Evolutionary conservation across 768 basidiomycete species (phyloP).

Genomic region (Boletellus sp.): DNA sequence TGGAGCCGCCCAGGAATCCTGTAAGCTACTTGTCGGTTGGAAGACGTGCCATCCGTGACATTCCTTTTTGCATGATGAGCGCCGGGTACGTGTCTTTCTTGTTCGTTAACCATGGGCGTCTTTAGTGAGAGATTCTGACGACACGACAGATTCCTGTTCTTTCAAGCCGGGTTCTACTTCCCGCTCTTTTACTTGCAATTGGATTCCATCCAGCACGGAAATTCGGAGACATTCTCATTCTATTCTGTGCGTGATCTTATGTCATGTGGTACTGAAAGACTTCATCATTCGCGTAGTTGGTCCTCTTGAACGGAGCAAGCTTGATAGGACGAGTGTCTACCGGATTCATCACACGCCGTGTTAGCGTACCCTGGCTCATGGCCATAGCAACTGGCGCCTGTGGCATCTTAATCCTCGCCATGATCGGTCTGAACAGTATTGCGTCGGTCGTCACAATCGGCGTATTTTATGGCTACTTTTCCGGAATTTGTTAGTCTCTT

Average conservation of each 20-base stretch:
- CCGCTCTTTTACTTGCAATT: slow-evolving; percentile 58
- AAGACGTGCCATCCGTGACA: slow-evolving; percentile 13
- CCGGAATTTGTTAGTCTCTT: slow-evolving; percentile 35
- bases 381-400: slow-evolving; percentile 32
- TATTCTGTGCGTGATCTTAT: slow-evolving; percentile 41
- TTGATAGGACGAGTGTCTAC: slow-evolving; percentile 48
- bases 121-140: neutral
- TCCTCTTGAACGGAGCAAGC: slow-evolving; percentile 49
- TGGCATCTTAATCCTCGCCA: slow-evolving; percentile 40
- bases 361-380: slow-evolving; percentile 43
- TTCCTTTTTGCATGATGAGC: slow-evolving; percentile 17
- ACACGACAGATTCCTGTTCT: slow-evolving; percentile 17
- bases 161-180: slow-evolving; percentile 41
- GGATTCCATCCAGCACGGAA: slow-evolving; percentile 45
- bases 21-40: slow-evolving; percentile 16
- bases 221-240: slow-evolving; percentile 46
- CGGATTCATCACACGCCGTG: slow-evolving; percentile 34
- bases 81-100: slow-evolving; percentile 18
- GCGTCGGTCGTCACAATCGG: slow-evolving; percentile 38
- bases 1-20: slow-evolving; percentile 29
- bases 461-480: slow-evolving; percentile 44
- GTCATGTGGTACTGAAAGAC: neutral
- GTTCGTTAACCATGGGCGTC: neutral
- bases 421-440: slow-evolving; percentile 36
- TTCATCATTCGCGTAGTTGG: slow-evolving; percentile 1